Evolutionary conservation across 495 filamentous ascomycete genomes (phyloP).

Genomic region (Letharia lupina): DNA sequence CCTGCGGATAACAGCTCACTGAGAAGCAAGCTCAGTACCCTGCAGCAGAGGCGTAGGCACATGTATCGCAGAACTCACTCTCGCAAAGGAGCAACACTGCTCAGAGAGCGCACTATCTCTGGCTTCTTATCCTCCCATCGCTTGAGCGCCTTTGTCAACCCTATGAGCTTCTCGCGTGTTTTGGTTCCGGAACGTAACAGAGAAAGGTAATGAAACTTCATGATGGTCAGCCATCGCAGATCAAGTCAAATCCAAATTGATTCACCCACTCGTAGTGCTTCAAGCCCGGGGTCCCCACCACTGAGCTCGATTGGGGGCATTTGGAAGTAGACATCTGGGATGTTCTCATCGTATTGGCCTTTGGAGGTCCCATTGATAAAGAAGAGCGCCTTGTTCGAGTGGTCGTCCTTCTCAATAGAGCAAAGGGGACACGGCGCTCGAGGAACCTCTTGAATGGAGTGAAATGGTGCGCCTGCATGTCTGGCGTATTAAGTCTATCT

Average conservation of each 20-base stretch:
- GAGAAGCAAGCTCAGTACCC: background rate
- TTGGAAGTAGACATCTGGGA: slow-evolving; percentile 33
- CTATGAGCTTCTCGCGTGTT: slow-evolving; percentile 15
- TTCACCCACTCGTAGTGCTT: slow-evolving; percentile 31
- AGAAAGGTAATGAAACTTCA: slow-evolving; percentile 37
- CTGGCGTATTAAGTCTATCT: background rate
- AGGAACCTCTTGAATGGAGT: slow-evolving; percentile 30
- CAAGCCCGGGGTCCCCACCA: slow-evolving; percentile 26
- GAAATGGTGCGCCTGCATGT: slow-evolving; percentile 34
- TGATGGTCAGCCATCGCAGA: slow-evolving; percentile 2
- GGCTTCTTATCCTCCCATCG: slow-evolving; percentile 21
- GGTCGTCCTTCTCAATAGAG: slow-evolving; percentile 28
- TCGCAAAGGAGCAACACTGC: slow-evolving; percentile 16
- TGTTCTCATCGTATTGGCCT: slow-evolving; percentile 33
- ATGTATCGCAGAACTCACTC: slow-evolving; percentile 12
- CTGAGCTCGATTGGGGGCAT: slow-evolving; percentile 32
- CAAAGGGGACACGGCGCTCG: slow-evolving; percentile 37
- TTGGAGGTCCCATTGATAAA: slow-evolving; percentile 31
- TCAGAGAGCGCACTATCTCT: slow-evolving; percentile 20
- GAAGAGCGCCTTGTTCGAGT: slow-evolving; percentile 30
- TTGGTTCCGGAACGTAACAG: slow-evolving; percentile 28
- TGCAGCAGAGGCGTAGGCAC: background rate
- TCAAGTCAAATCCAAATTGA: background rate
- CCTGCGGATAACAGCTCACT: slow-evolving; percentile 20
- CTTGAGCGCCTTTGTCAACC: slow-evolving; percentile 11